Base-by-base conservation (phyloP, 2,329 filamentous ascomycete species). In the Colletotrichum sp. region DNA sequence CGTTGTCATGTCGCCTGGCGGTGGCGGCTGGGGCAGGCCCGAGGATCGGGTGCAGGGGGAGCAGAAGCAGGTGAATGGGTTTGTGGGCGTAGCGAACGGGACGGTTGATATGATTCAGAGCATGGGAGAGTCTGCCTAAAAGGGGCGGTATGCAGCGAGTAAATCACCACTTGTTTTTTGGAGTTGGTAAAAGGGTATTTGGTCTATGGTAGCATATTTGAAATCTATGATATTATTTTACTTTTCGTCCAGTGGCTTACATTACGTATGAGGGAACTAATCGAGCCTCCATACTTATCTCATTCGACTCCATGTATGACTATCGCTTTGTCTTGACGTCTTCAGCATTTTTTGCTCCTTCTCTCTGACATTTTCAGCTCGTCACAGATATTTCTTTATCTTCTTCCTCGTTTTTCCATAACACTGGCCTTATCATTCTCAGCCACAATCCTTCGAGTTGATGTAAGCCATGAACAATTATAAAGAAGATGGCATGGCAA, bases 1-100 rank as follows among this genome's bases (percentile, higher is more conserved):
- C 68, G 90, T 93, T 60, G 86, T 93, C 9, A 87, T 88, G 77
- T 93, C 91, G 10, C 92, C 92, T 52, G 92, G 92, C 28, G 92
- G 92, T 43, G 92, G 92, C 55, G 92, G 89, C 0, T 93, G 90
- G 88, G 90, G 90, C 8, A 34, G 64, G 26, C 73, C 73, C 4
- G 74, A 67, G 3, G 66, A 74, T 32, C 52, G 71, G 24, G 48
- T 70, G 3, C 38, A 63, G 34, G 36, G 36, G 8, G 65, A n/a
- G 28, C 8, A 34, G 73, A 72, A 64, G 63, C 13, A 15, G 63
- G n/a, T 21, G 16, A 43, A 28, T 16, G 73, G 63, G n/a, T 68
- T 75, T 24, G 64, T 73, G 12, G 73, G 69, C n/a, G 63, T 75
- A 1, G 73, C 73, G 21, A 75, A 75, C 55, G 73, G 73, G 4